Evolutionary conservation across 192 early-diverging fungal species (phyloP).

Genomic region (Bifiguratus adelaidae): DNA sequence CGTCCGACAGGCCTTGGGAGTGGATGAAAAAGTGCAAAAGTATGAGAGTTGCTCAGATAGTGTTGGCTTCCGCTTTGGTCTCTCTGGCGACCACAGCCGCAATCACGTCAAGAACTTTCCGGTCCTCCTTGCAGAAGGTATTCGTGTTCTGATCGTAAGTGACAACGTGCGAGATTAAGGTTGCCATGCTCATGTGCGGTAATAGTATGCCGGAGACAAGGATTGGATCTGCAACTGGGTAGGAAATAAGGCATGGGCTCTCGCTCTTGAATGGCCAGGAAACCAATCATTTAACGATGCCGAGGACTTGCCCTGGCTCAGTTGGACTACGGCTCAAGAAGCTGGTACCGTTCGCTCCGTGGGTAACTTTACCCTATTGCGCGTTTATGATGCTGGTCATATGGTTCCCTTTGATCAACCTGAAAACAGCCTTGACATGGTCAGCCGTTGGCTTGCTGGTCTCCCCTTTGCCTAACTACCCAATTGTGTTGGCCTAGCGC

Average conservation of each 20-base stretch:
- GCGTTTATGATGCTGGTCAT: constrained; percentile 79
- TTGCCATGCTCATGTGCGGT: no score
- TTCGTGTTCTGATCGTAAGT: constrained; percentile 74
- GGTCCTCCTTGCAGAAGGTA: constrained; percentile 59
- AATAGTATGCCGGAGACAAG: constrained; percentile 20
- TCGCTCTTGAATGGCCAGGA: constrained; percentile 75
- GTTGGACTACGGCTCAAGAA: constrained; percentile 30
- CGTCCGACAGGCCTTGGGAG: constrained; percentile 69
- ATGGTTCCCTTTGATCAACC: constrained; percentile 93
- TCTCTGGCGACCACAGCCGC: constrained; percentile 14
- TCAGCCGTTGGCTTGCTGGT: constrained; percentile 84
- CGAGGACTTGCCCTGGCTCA: constrained; percentile 50
- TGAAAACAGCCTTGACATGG: constrained; percentile 66
- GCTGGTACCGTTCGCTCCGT: constrained; percentile 56
- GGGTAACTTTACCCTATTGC: constrained; percentile 71
- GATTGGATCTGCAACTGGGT: constrained; percentile 33
- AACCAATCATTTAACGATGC: constrained; percentile 55
- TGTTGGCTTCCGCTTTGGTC: constrained; percentile 12
- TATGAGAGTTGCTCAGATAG: constrained; percentile 68
- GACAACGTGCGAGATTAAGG: no score
- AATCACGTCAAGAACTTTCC: constrained; percentile 11
- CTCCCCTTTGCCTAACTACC: no score
- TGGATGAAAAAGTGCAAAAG: constrained; percentile 42
- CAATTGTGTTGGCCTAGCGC: no score
- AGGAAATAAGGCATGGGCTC: constrained; percentile 87